phyloP scores from a whole-genome alignment of 805 yeast species.

The Pichia paraexigua region DNA sequence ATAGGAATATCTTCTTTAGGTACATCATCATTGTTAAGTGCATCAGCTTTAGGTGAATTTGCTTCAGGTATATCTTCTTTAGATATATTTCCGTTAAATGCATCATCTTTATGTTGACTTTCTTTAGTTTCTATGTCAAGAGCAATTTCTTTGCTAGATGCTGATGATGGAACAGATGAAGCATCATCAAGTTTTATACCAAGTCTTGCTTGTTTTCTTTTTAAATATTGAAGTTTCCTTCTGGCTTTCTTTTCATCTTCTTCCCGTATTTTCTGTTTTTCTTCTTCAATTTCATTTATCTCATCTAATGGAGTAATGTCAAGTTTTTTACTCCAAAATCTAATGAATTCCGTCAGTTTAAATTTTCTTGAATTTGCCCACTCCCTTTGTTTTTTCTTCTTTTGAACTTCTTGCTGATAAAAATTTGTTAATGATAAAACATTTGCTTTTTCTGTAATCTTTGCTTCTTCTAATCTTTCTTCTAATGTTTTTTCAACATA shows the following conservation, averaged over 20 bases:
- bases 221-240: slow-evolving; percentile 16
- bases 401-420: slow-evolving; percentile 75
- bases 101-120: no score
- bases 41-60: neutral
- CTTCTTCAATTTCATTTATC: slow-evolving; percentile 35
- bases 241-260: slow-evolving; percentile 32
- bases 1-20: neutral
- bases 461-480: slow-evolving; percentile 72
- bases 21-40: neutral
- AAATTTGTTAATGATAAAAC: slow-evolving; percentile 64
- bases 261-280: slow-evolving; percentile 29
- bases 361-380: slow-evolving; percentile 58
- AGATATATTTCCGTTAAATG: no score
- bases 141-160: no score
- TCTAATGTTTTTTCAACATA: slow-evolving; percentile 52
- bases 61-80: no score
- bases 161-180: neutral
- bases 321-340: slow-evolving; percentile 41
- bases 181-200: slow-evolving; percentile 7
- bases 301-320: slow-evolving; percentile 60
- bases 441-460: slow-evolving; percentile 76
- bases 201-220: slow-evolving; percentile 12
- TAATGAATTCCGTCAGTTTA: slow-evolving; percentile 51
- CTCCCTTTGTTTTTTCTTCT: slow-evolving; percentile 71
- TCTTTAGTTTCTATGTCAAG: no score